A percentile compares a stretch with the other conserved stretches of the same genome.
Conservation (phyloP, 2,329 filamentous ascomycete species). For the Blastomyces emzantsi region DNA sequence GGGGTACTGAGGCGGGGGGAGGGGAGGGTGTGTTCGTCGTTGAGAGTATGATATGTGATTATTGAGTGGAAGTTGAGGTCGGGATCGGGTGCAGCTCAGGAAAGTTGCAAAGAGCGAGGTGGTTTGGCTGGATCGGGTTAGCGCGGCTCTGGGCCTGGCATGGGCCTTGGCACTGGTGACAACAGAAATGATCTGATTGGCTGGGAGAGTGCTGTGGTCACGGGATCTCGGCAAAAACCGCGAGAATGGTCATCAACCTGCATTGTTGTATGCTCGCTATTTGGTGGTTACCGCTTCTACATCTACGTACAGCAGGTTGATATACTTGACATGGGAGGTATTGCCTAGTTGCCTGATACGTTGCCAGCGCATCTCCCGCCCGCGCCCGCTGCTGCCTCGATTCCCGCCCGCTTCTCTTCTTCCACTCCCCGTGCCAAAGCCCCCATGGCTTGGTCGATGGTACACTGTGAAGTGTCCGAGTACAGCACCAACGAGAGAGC, state of each 20-base stretch:
- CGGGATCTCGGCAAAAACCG: constrained; percentile 11
- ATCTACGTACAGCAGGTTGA: no score
- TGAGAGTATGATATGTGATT: not conserved
- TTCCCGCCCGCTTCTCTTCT: constrained; percentile 25
- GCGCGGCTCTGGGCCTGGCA: constrained; percentile 14
- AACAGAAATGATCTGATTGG: constrained; percentile 16
- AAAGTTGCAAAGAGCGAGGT: constrained; percentile 1
- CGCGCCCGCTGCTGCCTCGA: constrained; percentile 10
- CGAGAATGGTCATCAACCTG: not conserved
- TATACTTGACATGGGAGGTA: not conserved
- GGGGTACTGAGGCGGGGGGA: constrained; percentile 17
- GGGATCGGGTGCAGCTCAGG: not conserved
- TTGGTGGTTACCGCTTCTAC: not conserved
- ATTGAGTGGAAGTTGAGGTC: not conserved
- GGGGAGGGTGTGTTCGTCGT: constrained; percentile 15
- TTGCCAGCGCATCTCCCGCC: not conserved
- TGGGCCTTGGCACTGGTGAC: constrained; percentile 13
- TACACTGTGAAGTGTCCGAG: constrained; percentile 27
- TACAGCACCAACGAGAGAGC: constrained; percentile 35
- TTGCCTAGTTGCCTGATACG: not conserved
- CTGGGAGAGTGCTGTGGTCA: constrained; percentile 3
- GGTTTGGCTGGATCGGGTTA: constrained; percentile 10
- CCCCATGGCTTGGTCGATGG: constrained; percentile 30
- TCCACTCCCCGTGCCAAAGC: constrained; percentile 31
- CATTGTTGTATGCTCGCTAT: no score